A percentile compares a stretch with the other conserved stretches of the same genome.
phyloP scores from a whole-genome alignment of 2,329 filamentous ascomycete species.

The Monascus ruber region DNA sequence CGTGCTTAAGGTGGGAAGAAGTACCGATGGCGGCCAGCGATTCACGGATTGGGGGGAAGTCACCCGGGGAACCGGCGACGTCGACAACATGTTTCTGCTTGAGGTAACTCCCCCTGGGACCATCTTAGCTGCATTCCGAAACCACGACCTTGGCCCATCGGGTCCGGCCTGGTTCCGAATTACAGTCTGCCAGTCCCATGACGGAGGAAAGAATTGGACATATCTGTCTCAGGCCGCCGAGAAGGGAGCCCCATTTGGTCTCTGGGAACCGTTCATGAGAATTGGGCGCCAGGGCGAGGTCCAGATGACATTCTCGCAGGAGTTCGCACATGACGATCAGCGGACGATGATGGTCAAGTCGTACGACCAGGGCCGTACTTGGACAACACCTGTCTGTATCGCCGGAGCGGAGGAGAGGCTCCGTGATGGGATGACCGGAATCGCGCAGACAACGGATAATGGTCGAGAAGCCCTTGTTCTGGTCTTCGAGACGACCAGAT shows the following conservation, averaged over 20 bases:
- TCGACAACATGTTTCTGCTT: constrained; percentile 39
- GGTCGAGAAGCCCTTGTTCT: constrained; percentile 31
- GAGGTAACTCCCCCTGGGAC: constrained; percentile 22
- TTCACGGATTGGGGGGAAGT: constrained; percentile 36
- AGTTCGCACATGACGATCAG: constrained; percentile 37
- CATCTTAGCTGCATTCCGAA: constrained; percentile 39
- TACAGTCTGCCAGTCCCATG: constrained; percentile 37
- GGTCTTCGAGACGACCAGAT: constrained; percentile 37
- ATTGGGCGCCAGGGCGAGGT: constrained; percentile 26
- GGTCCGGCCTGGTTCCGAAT: constrained; percentile 37
- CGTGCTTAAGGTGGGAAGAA: constrained; percentile 34
- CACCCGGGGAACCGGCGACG: constrained; percentile 31
- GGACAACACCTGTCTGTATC: constrained; percentile 33
- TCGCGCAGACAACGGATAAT: constrained; percentile 23
- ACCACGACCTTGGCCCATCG: constrained; percentile 30
- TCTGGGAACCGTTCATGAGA: constrained; percentile 43
- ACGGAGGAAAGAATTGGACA: constrained; percentile 34
- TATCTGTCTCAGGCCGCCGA: constrained; percentile 36
- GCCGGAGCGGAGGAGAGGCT: constrained; percentile 29
- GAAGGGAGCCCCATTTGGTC: constrained; percentile 26
- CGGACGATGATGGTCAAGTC: constrained; percentile 40
- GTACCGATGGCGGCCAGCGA: constrained; percentile 31
- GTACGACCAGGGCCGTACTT: constrained; percentile 31
- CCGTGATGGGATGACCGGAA: constrained; percentile 37
- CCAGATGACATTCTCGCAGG: constrained; percentile 37